Evolutionary conservation across 768 basidiomycete species (phyloP), one percentile per base, ranked within the genome.

Genomic region (Lactifluus echinatus): DNA sequence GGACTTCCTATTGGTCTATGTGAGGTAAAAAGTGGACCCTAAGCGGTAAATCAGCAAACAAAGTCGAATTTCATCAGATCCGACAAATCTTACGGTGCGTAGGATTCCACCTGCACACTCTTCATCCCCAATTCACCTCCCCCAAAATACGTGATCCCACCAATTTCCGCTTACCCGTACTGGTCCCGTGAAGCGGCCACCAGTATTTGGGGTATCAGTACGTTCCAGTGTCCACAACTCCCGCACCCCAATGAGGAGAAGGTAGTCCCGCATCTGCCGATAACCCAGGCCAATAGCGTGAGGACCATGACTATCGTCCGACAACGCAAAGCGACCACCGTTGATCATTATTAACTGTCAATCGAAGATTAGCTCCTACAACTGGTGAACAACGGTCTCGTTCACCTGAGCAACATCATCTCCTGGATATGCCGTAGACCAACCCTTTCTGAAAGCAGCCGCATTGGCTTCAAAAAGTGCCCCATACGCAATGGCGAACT

Each of bases 261-360:
- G 73, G 70, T 97, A 98, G 11, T 76, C 74, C 46, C 73, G 74
- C 60, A 87, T 70, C 19, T 78, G 75, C 53, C 73, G 66, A 65
- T 97, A 99, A 69, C 97, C 92, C 56, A 92, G 74, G 0, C 93
- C 93, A 53, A 98, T 93, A 8, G 83, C 82, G 29, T 83, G 81
- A 2, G 92, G 87, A 0, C 91, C 93, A 66, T 99, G 96, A 51
- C 93, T 94, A 72, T 98, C 96, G 68, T 98, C 96, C 5, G 95
- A 98, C 26, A 99, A 76, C 19, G 85, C 80, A 61, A 96, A 81
- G 23, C 82, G 80, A 2, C 94, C 96, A 10, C 78, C 80, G 47
- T 76, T 70, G 42, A 75, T 67, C n/a, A 81, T 63, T 55, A 97
- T 88, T 23, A 87, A 66, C 95, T 97, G 67, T 28, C 50, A 29